Evolutionary conservation across 306 rosid species (phyloP), one percentile per base, ranked within the genome.

Genomic region (Citrullus amarus): DNA sequence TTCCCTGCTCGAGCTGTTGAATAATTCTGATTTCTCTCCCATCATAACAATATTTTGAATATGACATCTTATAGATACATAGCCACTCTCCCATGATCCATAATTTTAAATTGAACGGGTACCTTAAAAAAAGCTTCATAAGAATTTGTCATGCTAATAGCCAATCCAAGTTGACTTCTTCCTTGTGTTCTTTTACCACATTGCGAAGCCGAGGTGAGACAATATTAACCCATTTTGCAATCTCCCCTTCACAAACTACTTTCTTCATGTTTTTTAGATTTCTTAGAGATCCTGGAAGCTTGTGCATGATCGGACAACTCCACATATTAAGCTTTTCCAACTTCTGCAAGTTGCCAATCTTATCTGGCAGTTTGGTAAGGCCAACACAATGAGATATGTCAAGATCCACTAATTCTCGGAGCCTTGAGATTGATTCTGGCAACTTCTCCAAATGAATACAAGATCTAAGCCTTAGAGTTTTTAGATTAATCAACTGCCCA

Each of bases 321-420:
- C 56, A 48, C 44, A 83, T 65, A 28, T 73, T 3, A 20, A 91
- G 58, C 56, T 78, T 85, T 56, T 77, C 54, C 68, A 89, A 79
- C 51, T 61, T 57, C 30, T 9, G 4, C 54, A 89, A 65, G 39
- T 83, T 69, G 1, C 88, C 88, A 2, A 90, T 82, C 14, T 83
- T 54, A 48, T 86, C 84, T 3, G 91, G 89, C 59, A 88, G 87
- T 4, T 55, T 66, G 55, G 43, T 2, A 69, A 88, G 85, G 57
- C 84, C 86, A 67, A 79, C 59, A 72, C 93, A 90, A 14, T 72
- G 75, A 36, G 88, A 90, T 60, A 90, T 78, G 50, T 90, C 91
- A 9, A 90, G 89, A 82, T 57, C 25, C 8, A 74, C 59, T 16
- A 88, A 85, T 51, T 65, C 78, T 5, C 15, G 58, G 66, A 90